Evolutionary conservation across 2,329 filamentous ascomycete species (phyloP).

Genomic region (Pseudocercospora eumusae): DNA sequence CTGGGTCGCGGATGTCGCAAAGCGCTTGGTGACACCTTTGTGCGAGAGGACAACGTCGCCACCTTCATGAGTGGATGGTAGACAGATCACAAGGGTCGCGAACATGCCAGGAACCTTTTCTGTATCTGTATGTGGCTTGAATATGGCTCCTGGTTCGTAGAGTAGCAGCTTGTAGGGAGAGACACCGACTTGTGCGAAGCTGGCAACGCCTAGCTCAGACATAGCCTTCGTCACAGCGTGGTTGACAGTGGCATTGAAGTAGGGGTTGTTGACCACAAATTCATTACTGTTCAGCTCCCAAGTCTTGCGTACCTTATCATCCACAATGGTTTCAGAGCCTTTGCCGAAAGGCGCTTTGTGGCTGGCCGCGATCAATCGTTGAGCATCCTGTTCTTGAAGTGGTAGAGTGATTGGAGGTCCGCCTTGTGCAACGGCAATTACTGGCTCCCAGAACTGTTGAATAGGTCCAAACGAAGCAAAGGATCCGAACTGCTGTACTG

Average conservation of each 20-base stretch:
- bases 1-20: neutral
- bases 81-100: constrained; percentile 29
- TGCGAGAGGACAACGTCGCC: constrained; percentile 26
- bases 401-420: constrained; percentile 17
- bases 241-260: constrained; percentile 31
- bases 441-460: neutral
- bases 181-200: constrained; percentile 15
- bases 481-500: neutral
- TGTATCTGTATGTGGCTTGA: constrained; percentile 29
- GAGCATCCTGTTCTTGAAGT: constrained; percentile 13
- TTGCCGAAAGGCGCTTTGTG: constrained; percentile 38
- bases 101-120: constrained; percentile 32
- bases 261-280: constrained; percentile 24
- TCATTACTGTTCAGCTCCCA: constrained; percentile 31
- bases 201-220: constrained; percentile 22
- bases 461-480: neutral
- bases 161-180: constrained; percentile 32
- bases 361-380: constrained; percentile 25
- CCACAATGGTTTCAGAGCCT: constrained; percentile 37
- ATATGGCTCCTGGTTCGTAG: constrained; percentile 31
- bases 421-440: neutral
- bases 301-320: constrained; percentile 36
- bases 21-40: constrained; percentile 6
- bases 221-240: constrained; percentile 20
- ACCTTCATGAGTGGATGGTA: constrained; percentile 28